Evolutionary conservation across 2,329 filamentous ascomycete species (phyloP).

Genomic region (Cordyceps cicadae): DNA sequence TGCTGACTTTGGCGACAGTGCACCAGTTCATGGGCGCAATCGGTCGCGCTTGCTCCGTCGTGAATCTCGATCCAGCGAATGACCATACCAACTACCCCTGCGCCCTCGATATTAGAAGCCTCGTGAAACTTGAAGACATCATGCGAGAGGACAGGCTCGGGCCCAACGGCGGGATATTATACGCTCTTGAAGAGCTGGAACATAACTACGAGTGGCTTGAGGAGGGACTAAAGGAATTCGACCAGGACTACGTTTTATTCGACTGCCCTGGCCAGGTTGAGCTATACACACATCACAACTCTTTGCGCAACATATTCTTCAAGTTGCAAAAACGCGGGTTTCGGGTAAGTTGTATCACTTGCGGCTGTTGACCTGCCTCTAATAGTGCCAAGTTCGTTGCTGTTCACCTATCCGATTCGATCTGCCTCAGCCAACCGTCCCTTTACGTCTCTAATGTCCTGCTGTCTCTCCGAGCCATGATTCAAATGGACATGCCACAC

Average conservation of each 20-base stretch:
- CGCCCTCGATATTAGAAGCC: slow-evolving; percentile 79
- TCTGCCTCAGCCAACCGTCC: slow-evolving; percentile 85
- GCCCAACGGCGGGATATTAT: slow-evolving; percentile 86
- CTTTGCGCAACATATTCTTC: slow-evolving; percentile 85
- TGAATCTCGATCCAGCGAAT: slow-evolving; percentile 96
- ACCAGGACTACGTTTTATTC: slow-evolving; percentile 87
- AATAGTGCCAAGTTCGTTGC: slow-evolving; percentile 65
- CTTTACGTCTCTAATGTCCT: slow-evolving; percentile 92
- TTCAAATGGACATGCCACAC: slow-evolving; percentile 95
- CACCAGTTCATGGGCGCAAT: slow-evolving; percentile 97
- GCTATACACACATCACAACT: slow-evolving; percentile 90
- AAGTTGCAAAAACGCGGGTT: slow-evolving; percentile 85
- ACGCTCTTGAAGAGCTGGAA: slow-evolving; percentile 91
- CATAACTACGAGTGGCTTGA: slow-evolving; percentile 91
- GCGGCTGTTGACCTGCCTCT: slow-evolving; percentile 16
- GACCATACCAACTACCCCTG: slow-evolving; percentile 83
- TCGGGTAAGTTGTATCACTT: slow-evolving; percentile 49
- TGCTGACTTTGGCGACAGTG: slow-evolving; percentile 42
- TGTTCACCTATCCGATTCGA: slow-evolving; percentile 87
- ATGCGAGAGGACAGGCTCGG: slow-evolving; percentile 88
- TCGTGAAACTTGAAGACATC: slow-evolving; percentile 87
- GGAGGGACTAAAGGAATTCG: slow-evolving; percentile 67
- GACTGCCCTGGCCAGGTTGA: slow-evolving; percentile 97
- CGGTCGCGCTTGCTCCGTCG: slow-evolving; percentile 85
- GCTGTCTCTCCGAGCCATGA: slow-evolving; percentile 88